Evolutionary conservation across 2,329 filamentous ascomycete genomes (phyloP).

Genomic region (Colletotrichum eleusines): DNA sequence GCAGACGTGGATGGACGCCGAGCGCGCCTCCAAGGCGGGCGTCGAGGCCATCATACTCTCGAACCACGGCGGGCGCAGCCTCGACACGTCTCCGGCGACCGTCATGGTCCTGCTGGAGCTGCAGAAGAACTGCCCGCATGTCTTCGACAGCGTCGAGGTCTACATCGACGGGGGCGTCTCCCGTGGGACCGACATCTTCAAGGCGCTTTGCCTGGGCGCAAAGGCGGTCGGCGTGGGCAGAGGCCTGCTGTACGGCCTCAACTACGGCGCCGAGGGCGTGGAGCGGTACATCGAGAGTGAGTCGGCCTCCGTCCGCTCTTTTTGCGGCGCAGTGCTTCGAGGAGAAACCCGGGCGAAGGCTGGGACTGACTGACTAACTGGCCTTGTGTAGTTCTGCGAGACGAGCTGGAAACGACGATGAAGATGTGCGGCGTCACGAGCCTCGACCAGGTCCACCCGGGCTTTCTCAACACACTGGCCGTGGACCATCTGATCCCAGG

Average conservation of each 20-base stretch:
- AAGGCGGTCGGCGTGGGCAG: slow-evolving; percentile 73
- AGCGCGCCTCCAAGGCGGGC: slow-evolving; percentile 68
- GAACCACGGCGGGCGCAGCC: slow-evolving; percentile 75
- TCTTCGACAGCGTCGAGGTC: slow-evolving; percentile 71
- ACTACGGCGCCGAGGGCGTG: slow-evolving; percentile 71
- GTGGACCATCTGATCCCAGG: slow-evolving; percentile 61
- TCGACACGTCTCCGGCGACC: slow-evolving; percentile 64
- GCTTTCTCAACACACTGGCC: slow-evolving; percentile 68
- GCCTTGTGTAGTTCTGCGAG: slow-evolving; percentile 58
- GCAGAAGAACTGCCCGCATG: slow-evolving; percentile 69
- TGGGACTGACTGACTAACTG: not conserved
- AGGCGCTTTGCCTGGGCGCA: slow-evolving; percentile 74
- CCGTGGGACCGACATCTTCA: slow-evolving; percentile 76
- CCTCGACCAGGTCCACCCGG: slow-evolving; percentile 70
- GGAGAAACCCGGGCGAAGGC: not conserved
- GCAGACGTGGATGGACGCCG: slow-evolving; percentile 74
- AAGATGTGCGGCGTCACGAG: slow-evolving; percentile 73
- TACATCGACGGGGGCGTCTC: slow-evolving; percentile 74
- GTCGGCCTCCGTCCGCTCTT: slow-evolving; percentile 44
- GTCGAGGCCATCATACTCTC: slow-evolving; percentile 76
- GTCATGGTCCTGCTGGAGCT: slow-evolving; percentile 73
- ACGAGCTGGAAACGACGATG: slow-evolving; percentile 76
- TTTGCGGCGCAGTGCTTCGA: not conserved
- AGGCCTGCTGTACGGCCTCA: slow-evolving; percentile 69
- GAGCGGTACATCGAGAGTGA: slow-evolving; percentile 65